Conservation (phyloP, 2,329 filamentous ascomycete species). For the Neospermospora avenae region DNA sequence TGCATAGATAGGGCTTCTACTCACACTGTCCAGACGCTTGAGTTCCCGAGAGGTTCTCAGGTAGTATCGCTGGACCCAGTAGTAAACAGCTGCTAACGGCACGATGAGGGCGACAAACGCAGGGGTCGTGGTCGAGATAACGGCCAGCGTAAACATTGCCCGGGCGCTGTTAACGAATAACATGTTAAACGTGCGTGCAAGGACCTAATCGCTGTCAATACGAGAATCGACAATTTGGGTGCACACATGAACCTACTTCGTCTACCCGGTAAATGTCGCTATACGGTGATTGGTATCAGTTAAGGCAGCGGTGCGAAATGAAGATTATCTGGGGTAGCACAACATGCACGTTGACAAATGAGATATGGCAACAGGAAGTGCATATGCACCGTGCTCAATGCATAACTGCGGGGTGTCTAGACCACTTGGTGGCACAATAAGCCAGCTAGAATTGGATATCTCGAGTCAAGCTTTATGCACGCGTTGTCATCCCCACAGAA, state of each 20-base stretch:
- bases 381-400: constrained; percentile 17
- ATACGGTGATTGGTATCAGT: constrained; percentile 24
- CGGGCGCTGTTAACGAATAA: constrained; percentile 73
- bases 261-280: constrained; percentile 51
- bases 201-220: constrained; percentile 82
- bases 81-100: constrained; percentile 75
- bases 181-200: constrained; percentile 98
- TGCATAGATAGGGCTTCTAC: constrained; percentile 91
- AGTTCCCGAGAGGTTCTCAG: constrained; percentile 92
- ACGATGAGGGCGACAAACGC: constrained; percentile 77
- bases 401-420: constrained; percentile 12
- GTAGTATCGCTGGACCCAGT: constrained; percentile 96
- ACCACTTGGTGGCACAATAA: constrained; percentile 14
- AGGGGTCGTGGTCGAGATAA: constrained; percentile 81
- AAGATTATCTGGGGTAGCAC: constrained; percentile 18
- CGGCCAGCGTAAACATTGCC: constrained; percentile 77
- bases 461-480: constrained; percentile 13
- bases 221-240: constrained; percentile 24
- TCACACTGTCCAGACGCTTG: constrained; percentile 93
- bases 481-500: constrained; percentile 5
- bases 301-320: constrained; percentile 18
- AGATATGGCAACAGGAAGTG: constrained; percentile 12
- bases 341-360: constrained; percentile 23
- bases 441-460: neutral
- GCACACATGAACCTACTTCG: constrained; percentile 30